Base-by-base conservation (phyloP, 225 moss, liverwort and hornwort genomes). In the Marchantia paleacea region DNA sequence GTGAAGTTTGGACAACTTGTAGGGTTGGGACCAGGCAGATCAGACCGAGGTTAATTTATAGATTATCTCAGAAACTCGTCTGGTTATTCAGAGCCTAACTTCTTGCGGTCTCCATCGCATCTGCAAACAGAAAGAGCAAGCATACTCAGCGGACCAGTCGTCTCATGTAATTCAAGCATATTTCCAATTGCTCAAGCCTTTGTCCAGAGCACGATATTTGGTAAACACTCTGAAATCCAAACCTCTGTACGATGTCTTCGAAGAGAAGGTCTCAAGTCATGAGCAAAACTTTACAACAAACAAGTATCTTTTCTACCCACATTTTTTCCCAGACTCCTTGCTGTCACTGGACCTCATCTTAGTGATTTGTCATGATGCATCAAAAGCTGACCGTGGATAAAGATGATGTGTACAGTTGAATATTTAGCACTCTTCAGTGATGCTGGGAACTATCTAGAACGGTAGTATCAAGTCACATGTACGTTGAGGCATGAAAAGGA, bases 101-200 rank as follows among this genome's bases (percentile, higher is more conserved):
- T 73, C 62, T n/a, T 77, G 16, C 80, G 19, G 75, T 79, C 69
- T 75, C 25, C 51, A 31, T 73, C 65, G 50, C 51, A 61, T 77
- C 61, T 85, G 57, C 12, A n/a, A 77, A 82, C 69, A 99, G 92
- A 94, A 84, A 83, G 95, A 99, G 78, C 91, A 92, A 90, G 85
- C 85, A 75, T 94, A 89, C 68, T 89, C 92, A 57, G 93, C 90
- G 63, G 90, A 92, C 72, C 97, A 95, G 83, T 95, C 94, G 65
- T 79, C 92, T 16, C 90, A 91, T 84, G 95, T 99, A 75, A 99
- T 95, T 68, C 92, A 90, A 83, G 97, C 97, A 24, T 95, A 92
- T 65, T 95, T 90, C 69, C 88, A 86, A 48, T 87, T 99, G 74
- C 83, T 94, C 75, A 81, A 78, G 20, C 93, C 97, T 25, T 87